phyloP scores from a whole-genome alignment of 139 green algal species.

The Eudorina sp. region DNA sequence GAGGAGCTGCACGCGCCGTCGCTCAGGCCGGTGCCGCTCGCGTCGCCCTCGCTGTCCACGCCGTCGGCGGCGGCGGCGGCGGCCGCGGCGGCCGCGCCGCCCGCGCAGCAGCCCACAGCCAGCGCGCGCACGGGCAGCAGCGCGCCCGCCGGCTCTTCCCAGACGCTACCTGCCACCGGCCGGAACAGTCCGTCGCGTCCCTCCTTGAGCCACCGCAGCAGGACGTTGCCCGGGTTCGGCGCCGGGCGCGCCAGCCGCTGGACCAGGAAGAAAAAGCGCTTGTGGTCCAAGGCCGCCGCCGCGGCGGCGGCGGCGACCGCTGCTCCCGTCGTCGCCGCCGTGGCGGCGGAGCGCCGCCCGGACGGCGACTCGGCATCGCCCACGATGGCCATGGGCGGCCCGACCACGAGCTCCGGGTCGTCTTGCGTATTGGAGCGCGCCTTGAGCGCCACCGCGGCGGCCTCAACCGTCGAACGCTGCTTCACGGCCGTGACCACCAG shows the following conservation, averaged over 20 bases:
- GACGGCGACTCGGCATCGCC: not conserved
- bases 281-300: not conserved
- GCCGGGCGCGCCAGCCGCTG: slow-evolving; percentile 18
- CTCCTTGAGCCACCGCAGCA: slow-evolving; percentile 69
- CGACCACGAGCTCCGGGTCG: not conserved
- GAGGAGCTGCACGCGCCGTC: not conserved
- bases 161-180: slow-evolving; percentile 50
- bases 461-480: slow-evolving; percentile 9
- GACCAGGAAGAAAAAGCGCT: slow-evolving; percentile 60
- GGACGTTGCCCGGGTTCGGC: slow-evolving; percentile 24
- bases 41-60: not conserved
- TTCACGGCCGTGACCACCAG: slow-evolving; percentile 41
- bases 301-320: not conserved
- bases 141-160: slow-evolving; percentile 55
- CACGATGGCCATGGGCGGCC: slow-evolving; percentile 33
- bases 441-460: slow-evolving; percentile 13
- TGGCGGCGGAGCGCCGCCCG: not conserved
- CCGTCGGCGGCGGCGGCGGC: not conserved
- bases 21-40: not conserved
- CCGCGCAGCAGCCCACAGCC: not conserved
- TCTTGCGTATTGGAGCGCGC: not conserved
- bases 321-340: not conserved
- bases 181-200: slow-evolving; percentile 66
- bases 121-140: slow-evolving; percentile 64
- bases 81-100: too few relatives aligned